Evolutionary conservation across 306 rosid genomes (phyloP).

Genomic region (Alnus rubra): DNA sequence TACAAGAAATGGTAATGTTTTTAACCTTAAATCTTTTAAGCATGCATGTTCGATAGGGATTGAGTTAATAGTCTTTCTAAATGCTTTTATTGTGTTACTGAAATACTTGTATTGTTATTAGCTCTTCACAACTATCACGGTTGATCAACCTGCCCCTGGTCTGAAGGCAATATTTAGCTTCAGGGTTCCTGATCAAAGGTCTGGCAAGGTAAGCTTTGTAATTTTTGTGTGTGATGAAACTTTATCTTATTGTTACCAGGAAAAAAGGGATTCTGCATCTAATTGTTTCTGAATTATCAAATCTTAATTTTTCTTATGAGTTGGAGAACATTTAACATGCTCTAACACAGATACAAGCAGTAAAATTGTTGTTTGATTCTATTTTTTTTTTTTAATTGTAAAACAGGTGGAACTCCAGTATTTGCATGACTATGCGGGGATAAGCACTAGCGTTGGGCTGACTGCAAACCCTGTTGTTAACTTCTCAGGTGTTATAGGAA

Average conservation of each 20-base stretch:
- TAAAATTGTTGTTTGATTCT: slow-evolving; percentile 14
- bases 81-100: slow-evolving; percentile 12
- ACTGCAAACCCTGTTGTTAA: slow-evolving; percentile 81
- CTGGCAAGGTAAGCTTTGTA: slow-evolving; percentile 73
- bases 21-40: not conserved
- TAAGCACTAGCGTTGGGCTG: slow-evolving; percentile 76
- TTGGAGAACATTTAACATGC: not conserved
- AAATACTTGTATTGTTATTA: slow-evolving; percentile 28
- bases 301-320: not conserved
- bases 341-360: not conserved
- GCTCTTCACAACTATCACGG: slow-evolving; percentile 72
- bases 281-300: not conserved
- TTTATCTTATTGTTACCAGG: not conserved
- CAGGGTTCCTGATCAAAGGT: slow-evolving; percentile 85
- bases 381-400: slow-evolving; percentile 20
- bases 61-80: not conserved
- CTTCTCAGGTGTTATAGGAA: slow-evolving; percentile 78
- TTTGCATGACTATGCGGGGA: slow-evolving; percentile 76
- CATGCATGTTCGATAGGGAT: not conserved
- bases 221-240: not conserved
- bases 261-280: not conserved
- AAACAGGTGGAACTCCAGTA: slow-evolving; percentile 84
- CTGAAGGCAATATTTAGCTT: slow-evolving; percentile 72
- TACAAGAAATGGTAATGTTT: not conserved
- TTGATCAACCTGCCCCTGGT: slow-evolving; percentile 79